phyloP scores from a whole-genome alignment of 768 basidiomycete genomes.

The Tricholoma sp. region DNA sequence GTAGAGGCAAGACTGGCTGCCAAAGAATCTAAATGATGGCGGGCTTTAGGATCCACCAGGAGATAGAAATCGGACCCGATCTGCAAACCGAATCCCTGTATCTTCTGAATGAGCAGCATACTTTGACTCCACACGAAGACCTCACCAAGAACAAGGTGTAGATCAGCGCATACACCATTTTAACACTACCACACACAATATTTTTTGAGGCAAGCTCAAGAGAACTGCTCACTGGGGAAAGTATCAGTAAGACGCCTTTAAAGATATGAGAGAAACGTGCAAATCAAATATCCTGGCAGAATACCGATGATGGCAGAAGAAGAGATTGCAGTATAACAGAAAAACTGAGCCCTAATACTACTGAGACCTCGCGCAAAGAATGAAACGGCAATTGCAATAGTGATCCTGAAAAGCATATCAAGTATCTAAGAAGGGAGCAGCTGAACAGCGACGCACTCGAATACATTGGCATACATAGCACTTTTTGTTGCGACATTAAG shows the following conservation, averaged over 20 bases:
- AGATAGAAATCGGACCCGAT: conserved; percentile 81
- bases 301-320: conserved; percentile 85
- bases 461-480: conserved; percentile 83
- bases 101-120: neutral
- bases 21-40: conserved; percentile 48
- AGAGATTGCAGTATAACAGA: conserved; percentile 91
- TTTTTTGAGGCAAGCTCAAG: conserved; percentile 84
- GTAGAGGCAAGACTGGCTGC: conserved; percentile 45
- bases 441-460: conserved; percentile 58
- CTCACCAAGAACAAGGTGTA: conserved; percentile 72
- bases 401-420: conserved; percentile 49
- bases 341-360: conserved; percentile 68
- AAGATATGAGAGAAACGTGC: conserved; percentile 34
- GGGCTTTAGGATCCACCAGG: conserved; percentile 56
- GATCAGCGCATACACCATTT: conserved; percentile 87
- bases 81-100: conserved; percentile 73
- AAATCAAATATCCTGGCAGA: conserved; percentile 82
- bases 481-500: conserved; percentile 71
- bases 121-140: neutral
- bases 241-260: conserved; percentile 6
- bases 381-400: conserved; percentile 75
- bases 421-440: neutral
- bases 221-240: conserved; percentile 61
- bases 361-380: conserved; percentile 79
- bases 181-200: conserved; percentile 78